Percentiles rank a stretch among this genome's conserved stretches.
phyloP scores from a whole-genome alignment of 108 stramenopile species.

The Fragilaria radians region DNA sequence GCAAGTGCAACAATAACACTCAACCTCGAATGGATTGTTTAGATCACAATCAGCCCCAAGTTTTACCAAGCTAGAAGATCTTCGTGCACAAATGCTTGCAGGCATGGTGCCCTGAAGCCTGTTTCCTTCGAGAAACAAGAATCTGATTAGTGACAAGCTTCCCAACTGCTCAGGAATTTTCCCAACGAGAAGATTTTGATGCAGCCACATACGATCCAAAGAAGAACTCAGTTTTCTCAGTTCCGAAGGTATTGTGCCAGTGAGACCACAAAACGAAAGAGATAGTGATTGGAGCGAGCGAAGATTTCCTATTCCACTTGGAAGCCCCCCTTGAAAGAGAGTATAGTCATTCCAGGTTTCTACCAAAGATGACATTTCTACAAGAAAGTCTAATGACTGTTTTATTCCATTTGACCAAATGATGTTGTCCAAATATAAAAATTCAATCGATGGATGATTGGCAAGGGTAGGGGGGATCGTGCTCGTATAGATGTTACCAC shows the following conservation, averaged over 20 bases:
- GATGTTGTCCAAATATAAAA: background rate
- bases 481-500: background rate
- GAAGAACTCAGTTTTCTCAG: slow-evolving; percentile 8
- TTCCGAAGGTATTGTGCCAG: slow-evolving; percentile 8
- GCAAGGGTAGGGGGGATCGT: background rate
- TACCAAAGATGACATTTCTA: background rate
- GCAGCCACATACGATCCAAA: slow-evolving; percentile 12
- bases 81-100: slow-evolving; percentile 16
- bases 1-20: background rate
- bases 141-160: background rate
- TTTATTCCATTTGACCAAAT: background rate
- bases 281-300: background rate
- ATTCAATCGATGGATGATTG: background rate
- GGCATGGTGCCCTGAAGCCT: slow-evolving; percentile 46
- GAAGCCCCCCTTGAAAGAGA: background rate
- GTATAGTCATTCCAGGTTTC: background rate
- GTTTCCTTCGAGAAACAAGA: slow-evolving; percentile 15
- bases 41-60: background rate
- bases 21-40: background rate
- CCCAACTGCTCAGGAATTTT: background rate
- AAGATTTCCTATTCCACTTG: background rate
- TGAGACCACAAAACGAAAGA: background rate
- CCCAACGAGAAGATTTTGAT: slow-evolving; percentile 10
- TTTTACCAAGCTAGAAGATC: background rate
- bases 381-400: background rate